phyloP scores from a whole-genome alignment of 2,329 filamentous ascomycete species.

The Paraphaeosphaeria sporulosa region DNA sequence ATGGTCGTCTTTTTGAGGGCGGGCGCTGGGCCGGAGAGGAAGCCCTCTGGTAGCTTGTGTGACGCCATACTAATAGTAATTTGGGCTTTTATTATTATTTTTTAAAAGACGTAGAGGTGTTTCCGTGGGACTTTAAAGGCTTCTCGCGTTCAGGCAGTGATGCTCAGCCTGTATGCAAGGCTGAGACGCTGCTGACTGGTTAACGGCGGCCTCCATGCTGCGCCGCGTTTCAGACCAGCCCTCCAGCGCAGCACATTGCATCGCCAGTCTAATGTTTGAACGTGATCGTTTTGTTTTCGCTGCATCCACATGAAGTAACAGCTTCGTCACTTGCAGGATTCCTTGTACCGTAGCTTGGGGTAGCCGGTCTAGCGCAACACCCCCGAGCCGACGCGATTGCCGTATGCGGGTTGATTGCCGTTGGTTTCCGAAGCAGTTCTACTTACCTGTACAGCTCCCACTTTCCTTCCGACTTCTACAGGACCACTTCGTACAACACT shows the following conservation, averaged over 20 bases:
- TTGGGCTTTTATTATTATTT: too few species aligned
- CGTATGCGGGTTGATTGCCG: not conserved
- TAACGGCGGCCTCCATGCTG: not conserved
- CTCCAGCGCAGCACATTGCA: not conserved
- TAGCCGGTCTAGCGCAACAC: not conserved
- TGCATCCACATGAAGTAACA: not conserved
- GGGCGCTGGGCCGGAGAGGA: conserved; percentile 56
- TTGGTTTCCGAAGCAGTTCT: not conserved
- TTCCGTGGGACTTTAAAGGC: not conserved
- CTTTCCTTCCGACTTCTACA: not conserved
- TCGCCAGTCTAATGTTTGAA: not conserved
- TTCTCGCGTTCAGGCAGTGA: not conserved
- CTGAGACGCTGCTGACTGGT: not conserved
- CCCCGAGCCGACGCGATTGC: not conserved
- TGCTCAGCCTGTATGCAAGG: not conserved
- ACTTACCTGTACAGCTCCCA: not conserved
- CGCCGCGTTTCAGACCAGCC: not conserved
- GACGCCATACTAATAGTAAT: conserved; percentile 25
- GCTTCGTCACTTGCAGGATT: not conserved
- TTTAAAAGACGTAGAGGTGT: not conserved
- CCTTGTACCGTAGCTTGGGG: not conserved
- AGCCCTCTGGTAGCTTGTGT: conserved; percentile 51
- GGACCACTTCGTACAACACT: not conserved
- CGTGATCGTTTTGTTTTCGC: not conserved
- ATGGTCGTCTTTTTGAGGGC: conserved; percentile 59